phyloP scores from a whole-genome alignment of 495 filamentous ascomycete species.

The Lichenothelia convexa region DNA sequence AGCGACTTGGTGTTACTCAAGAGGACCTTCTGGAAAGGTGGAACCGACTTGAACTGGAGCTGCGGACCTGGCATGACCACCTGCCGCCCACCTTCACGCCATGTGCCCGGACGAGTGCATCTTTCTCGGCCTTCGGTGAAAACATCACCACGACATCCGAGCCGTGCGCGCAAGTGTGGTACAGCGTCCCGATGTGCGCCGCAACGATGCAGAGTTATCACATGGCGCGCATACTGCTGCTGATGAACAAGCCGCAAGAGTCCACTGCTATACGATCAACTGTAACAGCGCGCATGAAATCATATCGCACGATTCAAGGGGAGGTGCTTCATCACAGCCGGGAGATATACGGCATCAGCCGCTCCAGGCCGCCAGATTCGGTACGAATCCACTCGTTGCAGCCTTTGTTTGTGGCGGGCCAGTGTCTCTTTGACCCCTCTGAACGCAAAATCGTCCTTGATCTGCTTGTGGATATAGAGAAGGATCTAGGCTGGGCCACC shows the following conservation, averaged over 20 bases:
- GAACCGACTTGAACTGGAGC: constrained; percentile 33
- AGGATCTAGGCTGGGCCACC: constrained; percentile 43
- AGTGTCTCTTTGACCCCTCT: constrained; percentile 32
- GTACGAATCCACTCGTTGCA: constrained; percentile 42
- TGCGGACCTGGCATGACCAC: constrained; percentile 40
- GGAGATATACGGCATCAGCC: constrained; percentile 38
- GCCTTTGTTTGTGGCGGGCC: constrained; percentile 42
- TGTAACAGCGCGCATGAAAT: constrained; percentile 31
- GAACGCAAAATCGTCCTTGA: constrained; percentile 34
- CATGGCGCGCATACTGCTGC: constrained; percentile 42
- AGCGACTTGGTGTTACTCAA: constrained; percentile 35
- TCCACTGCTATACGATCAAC: constrained; percentile 32
- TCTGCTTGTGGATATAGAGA: constrained; percentile 37
- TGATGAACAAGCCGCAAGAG: constrained; percentile 43
- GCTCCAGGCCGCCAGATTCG: constrained; percentile 33
- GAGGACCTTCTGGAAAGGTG: constrained; percentile 37
- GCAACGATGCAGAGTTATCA: constrained; percentile 49
- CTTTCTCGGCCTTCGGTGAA: constrained; percentile 15
- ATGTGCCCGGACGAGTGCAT: constrained; percentile 13
- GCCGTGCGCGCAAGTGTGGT: constrained; percentile 36
- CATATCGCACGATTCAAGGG: constrained; percentile 33
- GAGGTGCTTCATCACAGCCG: constrained; percentile 38
- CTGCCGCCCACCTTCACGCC: constrained; percentile 39
- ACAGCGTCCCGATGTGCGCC: constrained; percentile 42
- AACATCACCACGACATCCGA: too few species aligned